These are phyloP conservation scores for Cucurbita argyrosperma DNA, from an alignment of 306 rosid genomes.

Conservation along the genomic window DNA sequence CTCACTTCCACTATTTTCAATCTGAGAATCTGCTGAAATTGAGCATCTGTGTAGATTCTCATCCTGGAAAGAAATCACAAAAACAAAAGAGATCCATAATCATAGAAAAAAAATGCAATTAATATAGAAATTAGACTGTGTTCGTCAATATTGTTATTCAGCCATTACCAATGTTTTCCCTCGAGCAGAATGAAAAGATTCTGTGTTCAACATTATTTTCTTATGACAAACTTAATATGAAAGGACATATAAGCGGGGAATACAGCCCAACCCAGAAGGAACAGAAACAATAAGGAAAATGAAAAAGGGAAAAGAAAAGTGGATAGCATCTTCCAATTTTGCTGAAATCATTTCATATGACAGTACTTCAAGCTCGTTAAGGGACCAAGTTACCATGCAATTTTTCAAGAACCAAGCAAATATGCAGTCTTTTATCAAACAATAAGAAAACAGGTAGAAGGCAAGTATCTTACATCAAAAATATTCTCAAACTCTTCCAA, in stretches of 20 bases:
- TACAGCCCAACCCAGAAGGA: neutral
- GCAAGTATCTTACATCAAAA: slow-evolving; percentile 66
- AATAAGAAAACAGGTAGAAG: slow-evolving; percentile 9
- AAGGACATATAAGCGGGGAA: neutral
- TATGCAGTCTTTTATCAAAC: slow-evolving; percentile 1
- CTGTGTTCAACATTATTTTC: neutral
- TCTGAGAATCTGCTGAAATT: slow-evolving; percentile 87
- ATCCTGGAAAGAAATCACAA: slow-evolving; percentile 43
- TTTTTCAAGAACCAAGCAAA: neutral
- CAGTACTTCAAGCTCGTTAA: neutral
- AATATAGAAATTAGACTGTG: neutral
- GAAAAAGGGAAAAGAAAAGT: neutral
- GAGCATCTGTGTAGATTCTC: slow-evolving; percentile 87
- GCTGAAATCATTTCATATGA: neutral
- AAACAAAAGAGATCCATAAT: neutral
- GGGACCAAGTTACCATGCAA: neutral
- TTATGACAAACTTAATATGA: neutral
- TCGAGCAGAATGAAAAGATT: neutral
- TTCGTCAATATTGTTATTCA: neutral
- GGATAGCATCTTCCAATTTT: neutral
- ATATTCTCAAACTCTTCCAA: slow-evolving; percentile 86
- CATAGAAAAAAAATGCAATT: neutral
- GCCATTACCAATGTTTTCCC: neutral
- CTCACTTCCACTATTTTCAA: slow-evolving; percentile 77
- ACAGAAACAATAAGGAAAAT: neutral